phyloP scores from a whole-genome alignment of 768 basidiomycete genomes.

The Calocera viscosa region DNA sequence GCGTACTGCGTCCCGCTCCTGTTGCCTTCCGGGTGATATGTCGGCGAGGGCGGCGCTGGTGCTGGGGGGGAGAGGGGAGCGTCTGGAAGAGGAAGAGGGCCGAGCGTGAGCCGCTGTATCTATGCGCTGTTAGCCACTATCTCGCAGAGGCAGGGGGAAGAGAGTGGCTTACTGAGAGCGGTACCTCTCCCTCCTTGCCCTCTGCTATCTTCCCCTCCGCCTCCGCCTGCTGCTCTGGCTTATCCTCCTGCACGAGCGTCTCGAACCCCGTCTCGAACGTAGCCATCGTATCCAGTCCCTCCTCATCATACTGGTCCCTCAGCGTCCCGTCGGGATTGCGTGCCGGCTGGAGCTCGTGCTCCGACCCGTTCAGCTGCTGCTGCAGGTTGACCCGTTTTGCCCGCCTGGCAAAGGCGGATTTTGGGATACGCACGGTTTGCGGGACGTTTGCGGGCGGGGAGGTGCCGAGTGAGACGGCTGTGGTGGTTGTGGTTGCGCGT shows the following conservation, averaged over 20 bases:
- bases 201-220: not conserved
- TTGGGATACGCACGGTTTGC: not conserved
- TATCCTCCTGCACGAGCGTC: not conserved
- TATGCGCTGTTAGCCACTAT: not conserved
- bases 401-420: not conserved
- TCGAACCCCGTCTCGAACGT: conserved; percentile 1
- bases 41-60: not conserved
- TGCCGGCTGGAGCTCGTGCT: not conserved
- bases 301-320: not conserved
- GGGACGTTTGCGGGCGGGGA: not conserved
- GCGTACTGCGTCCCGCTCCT: not conserved
- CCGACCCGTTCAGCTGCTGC: not conserved
- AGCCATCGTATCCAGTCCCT: not conserved
- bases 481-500: not conserved
- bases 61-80: not conserved
- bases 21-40: not conserved
- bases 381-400: not conserved
- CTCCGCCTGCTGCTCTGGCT: not conserved
- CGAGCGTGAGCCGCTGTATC: not conserved
- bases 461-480: not conserved
- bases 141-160: too few species aligned
- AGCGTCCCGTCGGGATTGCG: not conserved
- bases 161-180: too few species aligned
- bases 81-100: not conserved
- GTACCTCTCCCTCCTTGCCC: not conserved